A percentile compares a stretch with the other conserved stretches of the same genome.
Evolutionary conservation across 208 protist genomes (phyloP).

Genomic region (Blastocrithidia nonstop): DNA sequence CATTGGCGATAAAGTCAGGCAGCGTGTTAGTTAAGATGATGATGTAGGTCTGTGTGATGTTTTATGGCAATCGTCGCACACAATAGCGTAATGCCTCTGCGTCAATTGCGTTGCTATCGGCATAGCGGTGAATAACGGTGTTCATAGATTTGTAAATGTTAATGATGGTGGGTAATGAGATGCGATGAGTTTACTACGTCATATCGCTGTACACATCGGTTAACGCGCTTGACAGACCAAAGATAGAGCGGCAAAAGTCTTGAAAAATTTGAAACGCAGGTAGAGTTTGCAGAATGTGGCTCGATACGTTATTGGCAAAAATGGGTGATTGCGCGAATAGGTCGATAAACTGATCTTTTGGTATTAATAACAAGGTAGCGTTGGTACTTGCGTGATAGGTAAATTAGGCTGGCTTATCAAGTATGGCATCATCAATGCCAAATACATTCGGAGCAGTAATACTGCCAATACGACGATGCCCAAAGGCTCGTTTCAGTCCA

Average conservation of each 20-base stretch:
- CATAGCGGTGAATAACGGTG: conserved; percentile 31
- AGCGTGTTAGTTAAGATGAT: conserved; percentile 34
- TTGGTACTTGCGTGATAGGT: conserved; percentile 60
- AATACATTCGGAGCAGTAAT: conserved; percentile 61
- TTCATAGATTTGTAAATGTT: conserved; percentile 32
- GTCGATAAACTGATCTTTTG: conserved; percentile 36
- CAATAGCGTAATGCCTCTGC: conserved; percentile 46
- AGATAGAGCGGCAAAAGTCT: conserved; percentile 55
- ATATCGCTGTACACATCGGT: conserved; percentile 3
- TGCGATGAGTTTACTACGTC: conserved; percentile 15
- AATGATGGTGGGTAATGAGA: conserved; percentile 30
- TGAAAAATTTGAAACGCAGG: conserved; percentile 48
- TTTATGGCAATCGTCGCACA: conserved; percentile 36
- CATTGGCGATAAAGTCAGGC: conserved; percentile 36
- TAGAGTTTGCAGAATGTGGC: conserved; percentile 49
- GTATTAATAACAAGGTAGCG: conserved; percentile 49
- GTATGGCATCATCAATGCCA: conserved; percentile 60
- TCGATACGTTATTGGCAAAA: conserved; percentile 63
- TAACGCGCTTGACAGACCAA: conserved; percentile 35
- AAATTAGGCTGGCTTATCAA: conserved; percentile 60
- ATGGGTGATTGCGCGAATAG: conserved; percentile 56
- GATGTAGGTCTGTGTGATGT: conserved; percentile 49
- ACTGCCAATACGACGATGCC: conserved; percentile 58
- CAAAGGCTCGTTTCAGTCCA: conserved; percentile 42
- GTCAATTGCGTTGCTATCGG: conserved; percentile 44